A percentile compares a stretch with the other conserved stretches of the same genome.
phyloP scores from a whole-genome alignment of 345 rosid species.

The Salix arbutifolia region DNA sequence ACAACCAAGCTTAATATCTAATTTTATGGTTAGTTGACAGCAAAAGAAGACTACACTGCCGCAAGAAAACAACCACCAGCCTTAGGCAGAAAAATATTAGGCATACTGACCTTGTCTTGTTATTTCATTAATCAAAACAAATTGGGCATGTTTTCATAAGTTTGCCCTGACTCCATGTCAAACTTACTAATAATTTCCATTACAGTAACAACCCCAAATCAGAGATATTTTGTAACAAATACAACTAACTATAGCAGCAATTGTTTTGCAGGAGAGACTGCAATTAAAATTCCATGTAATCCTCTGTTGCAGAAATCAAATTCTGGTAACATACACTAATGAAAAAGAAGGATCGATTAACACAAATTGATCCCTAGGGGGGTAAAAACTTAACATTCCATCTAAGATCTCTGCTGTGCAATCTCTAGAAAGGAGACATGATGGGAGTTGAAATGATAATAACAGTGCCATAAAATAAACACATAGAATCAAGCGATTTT shows the following conservation, averaged over 20 bases:
- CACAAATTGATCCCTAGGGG: neutral
- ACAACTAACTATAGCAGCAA: neutral
- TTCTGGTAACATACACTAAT: neutral
- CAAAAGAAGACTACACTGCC: neutral
- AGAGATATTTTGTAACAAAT: neutral
- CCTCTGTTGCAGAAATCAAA: neutral
- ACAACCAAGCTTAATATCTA: neutral
- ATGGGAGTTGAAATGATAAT: neutral
- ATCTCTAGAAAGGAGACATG: neutral
- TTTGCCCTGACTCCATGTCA: neutral
- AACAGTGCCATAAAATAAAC: neutral
- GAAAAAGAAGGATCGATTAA: neutral
- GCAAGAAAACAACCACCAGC: neutral
- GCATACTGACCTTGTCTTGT: neutral
- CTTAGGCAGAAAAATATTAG: neutral
- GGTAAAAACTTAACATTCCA: neutral
- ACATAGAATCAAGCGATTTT: neutral
- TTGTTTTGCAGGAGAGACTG: neutral
- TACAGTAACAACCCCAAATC: neutral
- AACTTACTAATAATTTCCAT: neutral
- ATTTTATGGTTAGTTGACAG: neutral
- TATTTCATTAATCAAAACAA: neutral
- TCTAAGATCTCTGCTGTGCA: neutral
- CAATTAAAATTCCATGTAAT: neutral
- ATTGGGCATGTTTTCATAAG: neutral